Percentiles rank a stretch among this genome's conserved stretches.
Conservation (phyloP, 2,329 filamentous ascomycete genomes). For the Talaromyces sp. region DNA sequence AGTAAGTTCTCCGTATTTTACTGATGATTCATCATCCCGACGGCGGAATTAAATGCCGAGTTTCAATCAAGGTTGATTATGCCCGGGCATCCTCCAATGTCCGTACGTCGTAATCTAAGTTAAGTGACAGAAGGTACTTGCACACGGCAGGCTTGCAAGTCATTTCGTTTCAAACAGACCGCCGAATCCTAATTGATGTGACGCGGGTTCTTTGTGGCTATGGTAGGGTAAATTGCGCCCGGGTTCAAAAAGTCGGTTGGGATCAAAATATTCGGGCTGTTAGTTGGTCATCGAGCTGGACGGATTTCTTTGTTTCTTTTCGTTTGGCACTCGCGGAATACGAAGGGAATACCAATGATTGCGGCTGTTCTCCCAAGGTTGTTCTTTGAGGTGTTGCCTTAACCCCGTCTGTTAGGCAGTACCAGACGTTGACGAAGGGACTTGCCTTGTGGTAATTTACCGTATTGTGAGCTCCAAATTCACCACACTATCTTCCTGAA, state of each 20-base stretch:
- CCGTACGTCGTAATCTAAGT: not conserved
- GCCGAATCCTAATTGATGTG: constrained; percentile 1
- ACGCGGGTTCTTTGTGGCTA: not conserved
- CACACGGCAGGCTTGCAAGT: not conserved
- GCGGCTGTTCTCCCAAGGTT: constrained; percentile 4
- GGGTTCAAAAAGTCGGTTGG: not conserved
- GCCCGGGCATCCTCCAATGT: not conserved
- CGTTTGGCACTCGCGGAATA: not conserved
- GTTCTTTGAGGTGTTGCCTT: not conserved
- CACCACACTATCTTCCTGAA: not conserved
- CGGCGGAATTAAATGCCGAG: constrained; percentile 7
- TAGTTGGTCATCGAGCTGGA: constrained; percentile 2
- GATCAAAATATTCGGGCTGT: not conserved
- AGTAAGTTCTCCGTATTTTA: not conserved
- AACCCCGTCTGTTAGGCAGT: not conserved
- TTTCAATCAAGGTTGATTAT: not conserved
- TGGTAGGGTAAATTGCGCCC: not conserved
- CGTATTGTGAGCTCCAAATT: not conserved
- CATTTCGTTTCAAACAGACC: not conserved
- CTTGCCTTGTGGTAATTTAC: not conserved
- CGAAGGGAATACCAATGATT: constrained; percentile 2
- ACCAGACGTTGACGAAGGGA: not conserved
- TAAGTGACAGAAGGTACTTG: not conserved
- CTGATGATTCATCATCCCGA: not conserved
- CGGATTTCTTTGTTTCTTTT: not conserved